A percentile compares a stretch with the other conserved stretches of the same genome.
Evolutionary conservation across 1,284 basidiomycete genomes (phyloP).

Genomic region (Schizophyllum amplum): DNA sequence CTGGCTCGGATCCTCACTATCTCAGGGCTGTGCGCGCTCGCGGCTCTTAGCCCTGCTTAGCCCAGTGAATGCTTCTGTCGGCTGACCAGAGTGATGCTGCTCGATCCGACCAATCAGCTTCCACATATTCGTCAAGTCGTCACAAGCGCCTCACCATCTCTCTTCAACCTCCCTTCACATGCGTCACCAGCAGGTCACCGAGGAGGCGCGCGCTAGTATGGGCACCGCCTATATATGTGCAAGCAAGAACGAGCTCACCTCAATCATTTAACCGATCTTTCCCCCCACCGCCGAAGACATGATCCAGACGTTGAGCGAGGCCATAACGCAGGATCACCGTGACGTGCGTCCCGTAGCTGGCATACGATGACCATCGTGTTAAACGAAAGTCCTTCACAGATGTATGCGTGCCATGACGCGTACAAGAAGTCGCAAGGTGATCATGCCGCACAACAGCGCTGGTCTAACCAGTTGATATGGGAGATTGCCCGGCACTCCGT

Average conservation of each 20-base stretch:
- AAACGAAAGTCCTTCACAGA: constrained; percentile 19
- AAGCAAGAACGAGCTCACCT: neutral
- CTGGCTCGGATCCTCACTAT: no score
- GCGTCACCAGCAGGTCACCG: neutral
- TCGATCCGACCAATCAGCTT: no score
- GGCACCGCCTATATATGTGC: neutral
- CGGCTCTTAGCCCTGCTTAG: no score
- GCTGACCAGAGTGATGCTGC: no score
- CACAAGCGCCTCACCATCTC: no score
- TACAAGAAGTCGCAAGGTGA: constrained; percentile 39
- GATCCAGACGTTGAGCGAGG: constrained; percentile 18
- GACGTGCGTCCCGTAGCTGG: constrained; percentile 23
- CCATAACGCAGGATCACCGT: constrained; percentile 38
- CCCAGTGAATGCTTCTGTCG: no score
- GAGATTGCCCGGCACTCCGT: constrained; percentile 56
- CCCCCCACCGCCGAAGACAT: neutral
- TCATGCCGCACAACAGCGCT: constrained; percentile 40
- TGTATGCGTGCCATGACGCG: constrained; percentile 49
- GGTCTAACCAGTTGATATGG: constrained; percentile 50
- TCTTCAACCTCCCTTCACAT: no score
- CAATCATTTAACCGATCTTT: neutral
- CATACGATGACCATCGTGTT: neutral
- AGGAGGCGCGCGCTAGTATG: neutral
- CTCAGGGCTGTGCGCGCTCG: no score
- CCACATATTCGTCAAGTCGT: no score